Percentiles rank a stretch among this genome's conserved stretches.
phyloP scores from a whole-genome alignment of 192 early-diverging fungal genomes.

The Paraglomus occultum region DNA sequence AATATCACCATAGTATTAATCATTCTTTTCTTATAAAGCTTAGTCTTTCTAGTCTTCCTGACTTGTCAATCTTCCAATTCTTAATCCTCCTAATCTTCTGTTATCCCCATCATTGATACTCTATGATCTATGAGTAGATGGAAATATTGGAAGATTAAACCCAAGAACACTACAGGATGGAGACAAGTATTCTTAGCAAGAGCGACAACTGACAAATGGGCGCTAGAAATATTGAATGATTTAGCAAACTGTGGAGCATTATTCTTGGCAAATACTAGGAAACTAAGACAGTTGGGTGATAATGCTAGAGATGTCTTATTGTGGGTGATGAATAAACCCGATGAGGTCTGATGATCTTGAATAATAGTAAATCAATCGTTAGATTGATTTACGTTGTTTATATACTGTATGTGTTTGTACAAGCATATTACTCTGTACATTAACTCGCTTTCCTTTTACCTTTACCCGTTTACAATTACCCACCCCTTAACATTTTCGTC shows the following conservation, averaged over 20 bases:
- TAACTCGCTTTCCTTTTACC: not conserved
- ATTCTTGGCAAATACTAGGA: slow-evolving; percentile 21
- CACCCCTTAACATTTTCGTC: too few relatives aligned
- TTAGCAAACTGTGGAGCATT: slow-evolving; percentile 11
- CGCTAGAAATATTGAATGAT: slow-evolving; percentile 20
- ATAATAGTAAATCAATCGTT: too few relatives aligned
- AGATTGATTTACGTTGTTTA: too few relatives aligned
- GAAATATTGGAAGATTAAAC: slow-evolving; percentile 29
- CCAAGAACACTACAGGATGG: slow-evolving; percentile 24
- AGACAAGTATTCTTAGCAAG: slow-evolving; percentile 20
- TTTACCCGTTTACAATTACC: not conserved
- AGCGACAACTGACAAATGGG: slow-evolving; percentile 22
- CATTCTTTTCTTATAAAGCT: too few relatives aligned
- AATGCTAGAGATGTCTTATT: slow-evolving; percentile 25
- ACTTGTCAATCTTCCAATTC: too few relatives aligned
- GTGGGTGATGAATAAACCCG: slow-evolving; percentile 26
- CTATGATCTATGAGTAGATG: slow-evolving; percentile 1
- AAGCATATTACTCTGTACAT: too few relatives aligned
- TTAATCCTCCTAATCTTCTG: not conserved
- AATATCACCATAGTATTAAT: too few relatives aligned
- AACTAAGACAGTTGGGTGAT: slow-evolving; percentile 26
- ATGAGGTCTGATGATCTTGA: slow-evolving; percentile 7
- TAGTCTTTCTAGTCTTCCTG: too few relatives aligned
- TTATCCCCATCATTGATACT: not conserved
- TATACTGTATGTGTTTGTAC: too few relatives aligned